phyloP scores from a whole-genome alignment of 495 filamentous ascomycete species.

The Mycothermus thermophilus region DNA sequence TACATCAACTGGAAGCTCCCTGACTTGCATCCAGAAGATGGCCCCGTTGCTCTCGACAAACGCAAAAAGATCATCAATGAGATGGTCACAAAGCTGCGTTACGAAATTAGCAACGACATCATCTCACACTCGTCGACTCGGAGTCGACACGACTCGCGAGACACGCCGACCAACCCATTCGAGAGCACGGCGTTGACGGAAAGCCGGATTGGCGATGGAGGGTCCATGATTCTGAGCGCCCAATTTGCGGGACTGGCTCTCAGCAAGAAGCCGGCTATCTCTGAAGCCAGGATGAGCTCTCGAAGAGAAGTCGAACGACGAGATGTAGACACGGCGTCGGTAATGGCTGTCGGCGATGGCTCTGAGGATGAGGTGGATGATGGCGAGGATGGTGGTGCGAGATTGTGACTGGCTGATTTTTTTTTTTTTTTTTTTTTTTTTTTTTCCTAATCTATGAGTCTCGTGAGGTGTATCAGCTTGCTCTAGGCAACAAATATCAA shows the following conservation, averaged over 20 bases:
- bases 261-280: no score
- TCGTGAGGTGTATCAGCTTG: no score
- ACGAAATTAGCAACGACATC: not conserved
- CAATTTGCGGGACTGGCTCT: no score
- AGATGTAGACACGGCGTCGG: no score
- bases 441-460: no score
- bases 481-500: no score
- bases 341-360: not conserved
- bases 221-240: not conserved
- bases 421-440: no score
- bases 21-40: slow-evolving; percentile 6
- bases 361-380: slow-evolving; percentile 1
- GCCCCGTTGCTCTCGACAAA: not conserved
- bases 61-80: slow-evolving; percentile 7
- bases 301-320: no score
- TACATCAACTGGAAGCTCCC: slow-evolving; percentile 24
- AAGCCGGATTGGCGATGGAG: not conserved
- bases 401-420: not conserved
- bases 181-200: not conserved
- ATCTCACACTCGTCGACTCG: not conserved
- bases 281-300: no score
- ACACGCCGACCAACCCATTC: slow-evolving; percentile 6
- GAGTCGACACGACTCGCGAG: slow-evolving; percentile 8
- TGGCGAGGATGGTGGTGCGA: slow-evolving; percentile 1
- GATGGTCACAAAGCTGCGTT: slow-evolving; percentile 7